Evolutionary conservation across 495 filamentous ascomycete species (phyloP).

Genomic region (Tuber indicum): DNA sequence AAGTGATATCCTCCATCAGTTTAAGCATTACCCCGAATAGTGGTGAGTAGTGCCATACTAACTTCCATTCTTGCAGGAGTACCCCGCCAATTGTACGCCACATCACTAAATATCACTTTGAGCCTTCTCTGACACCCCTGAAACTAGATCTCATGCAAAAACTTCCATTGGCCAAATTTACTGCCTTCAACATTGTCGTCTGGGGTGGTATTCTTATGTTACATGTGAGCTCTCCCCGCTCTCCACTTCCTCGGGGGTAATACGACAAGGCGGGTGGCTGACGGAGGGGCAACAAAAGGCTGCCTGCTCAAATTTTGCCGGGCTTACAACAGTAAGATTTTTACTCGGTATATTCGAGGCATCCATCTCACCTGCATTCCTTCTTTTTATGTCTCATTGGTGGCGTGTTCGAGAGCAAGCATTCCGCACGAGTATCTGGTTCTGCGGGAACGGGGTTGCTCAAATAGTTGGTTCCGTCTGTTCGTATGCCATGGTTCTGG

Average conservation of each 20-base stretch:
- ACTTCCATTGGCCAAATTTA: conserved; percentile 53
- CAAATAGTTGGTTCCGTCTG: conserved; percentile 45
- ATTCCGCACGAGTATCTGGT: conserved; percentile 60
- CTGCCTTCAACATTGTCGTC: conserved; percentile 55
- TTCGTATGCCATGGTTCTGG: neutral
- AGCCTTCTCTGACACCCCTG: neutral
- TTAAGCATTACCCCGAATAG: neutral
- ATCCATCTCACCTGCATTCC: conserved; percentile 55
- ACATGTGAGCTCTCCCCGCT: conserved; percentile 4
- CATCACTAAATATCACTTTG: neutral
- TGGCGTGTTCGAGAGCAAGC: conserved; percentile 64
- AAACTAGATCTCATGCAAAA: conserved; percentile 44
- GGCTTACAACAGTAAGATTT: conserved; percentile 54
- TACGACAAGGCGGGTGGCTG: neutral
- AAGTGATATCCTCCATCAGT: neutral
- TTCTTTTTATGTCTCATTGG: conserved; percentile 66
- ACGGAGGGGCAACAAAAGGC: conserved; percentile 35
- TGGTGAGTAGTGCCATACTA: neutral
- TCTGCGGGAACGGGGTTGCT: conserved; percentile 62
- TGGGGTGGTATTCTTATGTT: conserved; percentile 50
- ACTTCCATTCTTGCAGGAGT: neutral
- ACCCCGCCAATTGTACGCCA: neutral
- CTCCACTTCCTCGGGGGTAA: neutral
- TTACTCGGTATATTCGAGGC: conserved; percentile 65
- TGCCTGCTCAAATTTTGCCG: conserved; percentile 53